phyloP scores from a whole-genome alignment of 2,329 filamentous ascomycete genomes.

The Colletotrichum lini region DNA sequence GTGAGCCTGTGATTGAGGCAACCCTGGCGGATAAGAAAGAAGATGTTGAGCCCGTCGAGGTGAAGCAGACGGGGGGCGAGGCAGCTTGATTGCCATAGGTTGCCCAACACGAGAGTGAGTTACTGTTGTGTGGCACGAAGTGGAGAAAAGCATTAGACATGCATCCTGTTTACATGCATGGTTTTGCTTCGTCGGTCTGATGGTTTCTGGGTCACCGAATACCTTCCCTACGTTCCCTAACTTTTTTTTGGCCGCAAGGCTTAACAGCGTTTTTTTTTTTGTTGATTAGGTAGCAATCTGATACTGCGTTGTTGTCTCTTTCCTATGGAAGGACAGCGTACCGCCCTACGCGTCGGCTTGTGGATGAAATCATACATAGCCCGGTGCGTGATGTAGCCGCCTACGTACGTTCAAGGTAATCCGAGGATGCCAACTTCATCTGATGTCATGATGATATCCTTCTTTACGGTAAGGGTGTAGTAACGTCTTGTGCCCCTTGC shows the following conservation, averaged over 20 bases:
- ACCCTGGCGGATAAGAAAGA: constrained; percentile 54
- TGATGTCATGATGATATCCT: not conserved
- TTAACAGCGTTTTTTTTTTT: constrained; percentile 37
- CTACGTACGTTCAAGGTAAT: constrained; percentile 4
- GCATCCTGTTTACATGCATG: constrained; percentile 18
- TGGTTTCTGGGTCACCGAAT: constrained; percentile 35
- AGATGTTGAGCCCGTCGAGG: constrained; percentile 54
- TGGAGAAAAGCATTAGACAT: constrained; percentile 40
- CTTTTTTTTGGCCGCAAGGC: constrained; percentile 19
- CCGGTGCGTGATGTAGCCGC: constrained; percentile 35
- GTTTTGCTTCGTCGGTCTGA: constrained; percentile 25
- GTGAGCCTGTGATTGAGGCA: constrained; percentile 59
- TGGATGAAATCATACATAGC: constrained; percentile 38
- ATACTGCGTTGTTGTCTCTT: constrained; percentile 43
- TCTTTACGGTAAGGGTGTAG: not conserved
- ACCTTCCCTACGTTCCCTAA: constrained; percentile 37
- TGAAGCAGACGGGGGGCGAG: constrained; percentile 49
- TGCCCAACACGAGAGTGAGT: constrained; percentile 27
- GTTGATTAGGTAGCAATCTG: constrained; percentile 42
- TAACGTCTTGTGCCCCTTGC: not conserved
- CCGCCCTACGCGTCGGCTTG: constrained; percentile 39
- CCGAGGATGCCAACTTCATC: not conserved
- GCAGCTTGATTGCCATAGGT: constrained; percentile 25
- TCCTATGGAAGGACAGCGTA: constrained; percentile 40
- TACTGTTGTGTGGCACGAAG: constrained; percentile 19